A percentile compares a stretch with the other conserved stretches of the same genome.
Evolutionary conservation across 2,329 filamentous ascomycete species (phyloP).

Genomic region (Colletotrichum abscissum): DNA sequence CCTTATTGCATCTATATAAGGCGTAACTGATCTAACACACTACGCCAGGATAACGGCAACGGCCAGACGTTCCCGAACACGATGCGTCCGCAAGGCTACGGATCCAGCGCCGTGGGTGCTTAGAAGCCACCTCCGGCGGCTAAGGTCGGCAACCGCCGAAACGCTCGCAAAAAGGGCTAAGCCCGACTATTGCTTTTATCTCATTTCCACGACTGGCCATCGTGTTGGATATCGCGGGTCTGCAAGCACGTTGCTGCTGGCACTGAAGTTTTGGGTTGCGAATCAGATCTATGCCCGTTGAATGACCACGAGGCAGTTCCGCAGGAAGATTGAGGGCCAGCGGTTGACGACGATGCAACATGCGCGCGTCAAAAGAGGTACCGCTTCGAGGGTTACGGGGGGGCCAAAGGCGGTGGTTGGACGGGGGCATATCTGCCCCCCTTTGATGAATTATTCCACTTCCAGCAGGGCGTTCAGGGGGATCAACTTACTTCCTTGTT

Average conservation of each 20-base stretch:
- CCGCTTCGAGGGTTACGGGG: constrained; percentile 18
- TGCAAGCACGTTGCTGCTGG: background rate
- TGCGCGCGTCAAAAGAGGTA: background rate
- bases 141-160: background rate
- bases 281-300: constrained; percentile 3
- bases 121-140: constrained; percentile 43
- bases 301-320: constrained; percentile 10
- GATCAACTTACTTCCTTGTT: constrained; percentile 8
- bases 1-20: constrained; percentile 37
- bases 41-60: constrained; percentile 55
- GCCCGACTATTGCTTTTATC: background rate
- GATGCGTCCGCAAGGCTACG: constrained; percentile 65
- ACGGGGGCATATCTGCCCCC: constrained; percentile 20
- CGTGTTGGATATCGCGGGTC: background rate
- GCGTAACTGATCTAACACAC: constrained; percentile 51
- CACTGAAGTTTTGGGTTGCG: constrained; percentile 17
- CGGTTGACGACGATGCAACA: background rate
- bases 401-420: background rate
- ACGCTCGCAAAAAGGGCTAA: background rate
- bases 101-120: constrained; percentile 68
- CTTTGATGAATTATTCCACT: constrained; percentile 34
- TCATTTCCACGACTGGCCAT: background rate
- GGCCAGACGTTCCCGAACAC: constrained; percentile 54
- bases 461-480: constrained; percentile 34
- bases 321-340: background rate